Conservation (phyloP, 140 eudicot species). For the Oenanthe javanica region DNA sequence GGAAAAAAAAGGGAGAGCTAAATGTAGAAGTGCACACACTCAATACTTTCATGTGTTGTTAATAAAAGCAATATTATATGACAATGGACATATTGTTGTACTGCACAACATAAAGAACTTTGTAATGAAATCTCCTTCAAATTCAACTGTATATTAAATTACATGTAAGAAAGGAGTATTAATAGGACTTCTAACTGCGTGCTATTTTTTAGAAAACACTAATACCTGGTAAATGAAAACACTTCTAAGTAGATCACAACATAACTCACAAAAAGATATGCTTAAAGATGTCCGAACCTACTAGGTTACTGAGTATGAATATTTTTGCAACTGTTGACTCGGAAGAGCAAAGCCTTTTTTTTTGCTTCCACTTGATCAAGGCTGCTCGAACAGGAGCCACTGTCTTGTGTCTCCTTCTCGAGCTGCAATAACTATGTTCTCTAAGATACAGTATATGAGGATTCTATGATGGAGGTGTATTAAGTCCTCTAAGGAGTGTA, state of each 20-base stretch:
- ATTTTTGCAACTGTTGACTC: background rate
- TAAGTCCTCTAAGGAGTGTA: background rate
- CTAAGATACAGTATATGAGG: background rate
- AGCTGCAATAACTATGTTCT: background rate
- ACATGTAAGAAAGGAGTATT: background rate
- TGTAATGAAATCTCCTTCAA: background rate
- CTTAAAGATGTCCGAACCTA: background rate
- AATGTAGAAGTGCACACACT: background rate
- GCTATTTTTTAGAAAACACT: background rate
- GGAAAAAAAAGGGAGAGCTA: background rate
- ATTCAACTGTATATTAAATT: background rate
- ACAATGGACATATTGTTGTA: background rate
- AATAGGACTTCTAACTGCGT: background rate
- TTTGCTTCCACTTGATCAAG: background rate
- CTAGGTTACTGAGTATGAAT: background rate
- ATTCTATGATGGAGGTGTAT: background rate
- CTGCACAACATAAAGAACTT: background rate
- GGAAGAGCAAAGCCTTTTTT: background rate
- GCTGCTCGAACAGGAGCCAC: background rate
- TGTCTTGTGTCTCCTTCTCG: background rate
- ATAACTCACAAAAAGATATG: background rate
- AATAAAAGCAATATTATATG: background rate
- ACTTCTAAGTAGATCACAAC: background rate
- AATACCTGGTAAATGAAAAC: background rate
- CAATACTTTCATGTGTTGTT: background rate